Evolutionary conservation across 2,329 filamentous ascomycete species (phyloP).

Genomic region (Penicillium nordicum): DNA sequence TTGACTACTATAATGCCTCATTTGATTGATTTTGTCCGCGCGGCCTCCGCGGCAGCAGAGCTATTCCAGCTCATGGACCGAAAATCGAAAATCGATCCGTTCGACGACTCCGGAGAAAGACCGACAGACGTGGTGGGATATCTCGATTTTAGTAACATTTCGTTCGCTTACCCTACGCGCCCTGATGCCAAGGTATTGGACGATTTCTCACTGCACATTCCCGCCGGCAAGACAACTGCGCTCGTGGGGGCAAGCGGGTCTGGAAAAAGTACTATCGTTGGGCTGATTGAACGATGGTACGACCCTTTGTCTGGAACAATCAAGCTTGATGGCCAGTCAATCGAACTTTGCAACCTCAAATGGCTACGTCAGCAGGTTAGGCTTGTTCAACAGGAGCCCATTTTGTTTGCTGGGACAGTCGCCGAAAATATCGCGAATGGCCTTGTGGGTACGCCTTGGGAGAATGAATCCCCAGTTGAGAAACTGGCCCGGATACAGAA

Average conservation of each 20-base stretch:
- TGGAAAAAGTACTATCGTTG: constrained; percentile 72
- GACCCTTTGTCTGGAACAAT: constrained; percentile 41
- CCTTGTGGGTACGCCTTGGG: constrained; percentile 62
- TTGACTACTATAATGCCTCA: constrained; percentile 37
- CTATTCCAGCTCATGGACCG: constrained; percentile 41
- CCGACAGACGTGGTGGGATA: constrained; percentile 19
- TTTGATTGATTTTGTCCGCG: constrained; percentile 39
- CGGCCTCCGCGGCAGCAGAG: constrained; percentile 41
- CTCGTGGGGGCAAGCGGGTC: constrained; percentile 71
- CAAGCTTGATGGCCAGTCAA: constrained; percentile 37
- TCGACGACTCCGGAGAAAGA: constrained; percentile 18
- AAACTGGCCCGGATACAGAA: constrained; percentile 14
- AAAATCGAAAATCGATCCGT: constrained; percentile 34
- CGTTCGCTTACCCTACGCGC: constrained; percentile 40
- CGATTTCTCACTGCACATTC: constrained; percentile 33
- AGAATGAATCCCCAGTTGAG: constrained; percentile 58
- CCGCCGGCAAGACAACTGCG: constrained; percentile 50
- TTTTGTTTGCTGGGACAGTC: constrained; percentile 77
- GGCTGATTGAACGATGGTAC: constrained; percentile 70
- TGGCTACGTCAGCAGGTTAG: constrained; percentile 25
- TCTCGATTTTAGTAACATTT: constrained; percentile 41
- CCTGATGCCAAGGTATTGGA: constrained; percentile 39
- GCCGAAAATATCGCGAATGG: constrained; percentile 69
- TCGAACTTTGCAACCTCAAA: constrained; percentile 34
- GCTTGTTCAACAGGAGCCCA: constrained; percentile 62